Percentiles rank a stretch among this genome's conserved stretches.
Conservation (phyloP, 2,329 filamentous ascomycete genomes). For the Hypomyces perniciosus region DNA sequence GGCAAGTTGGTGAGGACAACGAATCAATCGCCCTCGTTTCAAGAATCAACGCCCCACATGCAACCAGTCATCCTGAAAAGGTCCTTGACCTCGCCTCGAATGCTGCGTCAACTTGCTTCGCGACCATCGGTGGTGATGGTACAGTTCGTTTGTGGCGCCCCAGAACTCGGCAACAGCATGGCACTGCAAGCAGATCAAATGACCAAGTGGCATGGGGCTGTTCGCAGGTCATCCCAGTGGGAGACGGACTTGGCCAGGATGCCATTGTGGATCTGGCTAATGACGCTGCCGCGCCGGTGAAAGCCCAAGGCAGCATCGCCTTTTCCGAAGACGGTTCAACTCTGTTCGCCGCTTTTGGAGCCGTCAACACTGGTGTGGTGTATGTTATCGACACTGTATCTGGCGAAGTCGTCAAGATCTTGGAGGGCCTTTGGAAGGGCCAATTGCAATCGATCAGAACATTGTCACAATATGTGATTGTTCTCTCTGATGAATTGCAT, state of each 20-base stretch:
- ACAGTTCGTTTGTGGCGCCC: constrained; percentile 77
- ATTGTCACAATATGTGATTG: constrained; percentile 66
- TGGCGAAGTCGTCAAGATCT: constrained; percentile 59
- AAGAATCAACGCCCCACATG: constrained; percentile 78
- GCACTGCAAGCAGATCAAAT: constrained; percentile 44
- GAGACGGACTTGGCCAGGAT: constrained; percentile 42
- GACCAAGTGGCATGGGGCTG: constrained; percentile 71
- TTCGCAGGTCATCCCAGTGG: constrained; percentile 51
- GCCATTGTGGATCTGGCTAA: constrained; percentile 23
- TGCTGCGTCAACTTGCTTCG: constrained; percentile 65
- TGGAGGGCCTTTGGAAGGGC: constrained; percentile 62
- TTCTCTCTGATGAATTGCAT: constrained; percentile 65
- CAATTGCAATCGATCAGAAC: constrained; percentile 64
- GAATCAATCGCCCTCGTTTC: constrained; percentile 69
- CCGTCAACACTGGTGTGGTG: constrained; percentile 53
- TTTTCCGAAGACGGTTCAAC: constrained; percentile 83
- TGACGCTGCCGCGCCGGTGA: constrained; percentile 22
- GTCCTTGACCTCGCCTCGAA: constrained; percentile 71
- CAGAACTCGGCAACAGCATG: constrained; percentile 61
- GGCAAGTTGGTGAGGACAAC: constrained; percentile 58
- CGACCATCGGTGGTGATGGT: constrained; percentile 78
- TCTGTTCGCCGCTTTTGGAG: constrained; percentile 61
- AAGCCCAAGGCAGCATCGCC: constrained; percentile 57
- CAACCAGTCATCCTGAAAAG: constrained; percentile 45
- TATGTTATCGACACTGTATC: constrained; percentile 70